Percentiles rank a stretch among this genome's conserved stretches.
phyloP scores from a whole-genome alignment of 371 early-diverging fungal genomes.

The Umbelopsis sp. region DNA sequence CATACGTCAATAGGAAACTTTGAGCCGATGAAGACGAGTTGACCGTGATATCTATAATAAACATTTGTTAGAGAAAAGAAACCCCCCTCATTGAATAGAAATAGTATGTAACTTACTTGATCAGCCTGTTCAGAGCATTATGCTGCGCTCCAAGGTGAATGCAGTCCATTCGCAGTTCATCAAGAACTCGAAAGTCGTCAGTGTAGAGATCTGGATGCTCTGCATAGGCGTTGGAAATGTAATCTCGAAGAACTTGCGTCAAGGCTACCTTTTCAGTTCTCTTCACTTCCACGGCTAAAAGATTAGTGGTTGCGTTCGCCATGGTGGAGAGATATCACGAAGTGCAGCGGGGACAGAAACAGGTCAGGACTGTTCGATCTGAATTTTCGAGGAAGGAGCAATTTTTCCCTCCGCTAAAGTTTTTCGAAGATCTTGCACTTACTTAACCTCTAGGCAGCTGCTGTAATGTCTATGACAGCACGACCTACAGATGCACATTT shows the following conservation, averaged over 20 bases:
- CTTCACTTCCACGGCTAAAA: slow-evolving; percentile 57
- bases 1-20: slow-evolving; percentile 87
- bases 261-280: slow-evolving; percentile 56
- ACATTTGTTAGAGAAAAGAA: not conserved
- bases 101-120: slow-evolving; percentile 52
- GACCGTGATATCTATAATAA: slow-evolving; percentile 74
- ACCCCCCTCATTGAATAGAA: not conserved
- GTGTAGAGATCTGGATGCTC: slow-evolving; percentile 86
- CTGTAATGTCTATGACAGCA: slow-evolving; percentile 12
- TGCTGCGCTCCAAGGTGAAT: slow-evolving; percentile 70
- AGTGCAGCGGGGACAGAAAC: not conserved
- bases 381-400: no score
- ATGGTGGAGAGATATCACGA: not conserved
- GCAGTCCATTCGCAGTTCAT: slow-evolving; percentile 77
- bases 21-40: slow-evolving; percentile 77
- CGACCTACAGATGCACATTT: slow-evolving; percentile 2
- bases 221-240: slow-evolving; percentile 75
- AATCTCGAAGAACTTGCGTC: slow-evolving; percentile 65
- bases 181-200: slow-evolving; percentile 85
- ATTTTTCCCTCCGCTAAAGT: not conserved
- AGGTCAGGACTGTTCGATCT: no score
- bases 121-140: slow-evolving; percentile 68
- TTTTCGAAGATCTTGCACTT: not conserved
- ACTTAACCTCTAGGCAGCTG: not conserved
- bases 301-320: slow-evolving; percentile 43